A percentile compares a stretch with the other conserved stretches of the same genome.
Conservation (phyloP, 139 green algal genomes). For the Marvania coccoides region DNA sequence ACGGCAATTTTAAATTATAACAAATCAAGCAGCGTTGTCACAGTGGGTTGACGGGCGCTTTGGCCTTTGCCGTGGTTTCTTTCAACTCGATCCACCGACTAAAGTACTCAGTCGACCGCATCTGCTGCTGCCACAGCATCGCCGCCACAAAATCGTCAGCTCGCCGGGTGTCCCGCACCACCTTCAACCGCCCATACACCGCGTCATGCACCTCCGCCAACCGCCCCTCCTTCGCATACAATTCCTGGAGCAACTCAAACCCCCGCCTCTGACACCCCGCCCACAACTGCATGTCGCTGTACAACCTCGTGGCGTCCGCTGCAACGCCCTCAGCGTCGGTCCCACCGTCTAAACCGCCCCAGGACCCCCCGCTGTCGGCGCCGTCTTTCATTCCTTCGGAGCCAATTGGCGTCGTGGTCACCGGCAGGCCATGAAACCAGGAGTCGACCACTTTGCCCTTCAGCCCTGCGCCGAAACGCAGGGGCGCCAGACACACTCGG, state of each 20-base stretch:
- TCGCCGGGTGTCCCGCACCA: background rate
- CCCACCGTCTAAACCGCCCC: slow-evolving; percentile 20
- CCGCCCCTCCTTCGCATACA: slow-evolving; percentile 47
- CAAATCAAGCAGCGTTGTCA: background rate
- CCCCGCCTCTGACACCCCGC: slow-evolving; percentile 5
- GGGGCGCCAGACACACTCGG: slow-evolving; percentile 41
- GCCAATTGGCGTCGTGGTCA: slow-evolving; percentile 46
- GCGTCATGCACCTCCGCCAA: slow-evolving; percentile 72
- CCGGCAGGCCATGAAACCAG: slow-evolving; percentile 49
- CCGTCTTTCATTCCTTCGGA: slow-evolving; percentile 32
- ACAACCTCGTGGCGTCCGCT: slow-evolving; percentile 27
- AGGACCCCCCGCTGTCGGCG: background rate
- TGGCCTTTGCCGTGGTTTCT: slow-evolving; percentile 19
- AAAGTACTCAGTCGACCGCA: slow-evolving; percentile 28
- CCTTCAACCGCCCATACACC: slow-evolving; percentile 40
- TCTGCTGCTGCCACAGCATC: slow-evolving; percentile 26
- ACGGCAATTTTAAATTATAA: background rate
- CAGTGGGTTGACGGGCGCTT: background rate
- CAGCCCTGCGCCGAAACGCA: slow-evolving; percentile 56
- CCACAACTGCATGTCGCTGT: slow-evolving; percentile 28
- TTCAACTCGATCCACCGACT: slow-evolving; percentile 64
- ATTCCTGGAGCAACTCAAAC: slow-evolving; percentile 9
- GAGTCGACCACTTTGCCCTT: slow-evolving; percentile 65
- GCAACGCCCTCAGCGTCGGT: slow-evolving; percentile 1
- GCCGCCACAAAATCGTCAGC: background rate